A percentile compares a stretch with the other conserved stretches of the same genome.
phyloP scores from a whole-genome alignment of 108 stramenopile genomes.

The Nitzschia sp. region DNA sequence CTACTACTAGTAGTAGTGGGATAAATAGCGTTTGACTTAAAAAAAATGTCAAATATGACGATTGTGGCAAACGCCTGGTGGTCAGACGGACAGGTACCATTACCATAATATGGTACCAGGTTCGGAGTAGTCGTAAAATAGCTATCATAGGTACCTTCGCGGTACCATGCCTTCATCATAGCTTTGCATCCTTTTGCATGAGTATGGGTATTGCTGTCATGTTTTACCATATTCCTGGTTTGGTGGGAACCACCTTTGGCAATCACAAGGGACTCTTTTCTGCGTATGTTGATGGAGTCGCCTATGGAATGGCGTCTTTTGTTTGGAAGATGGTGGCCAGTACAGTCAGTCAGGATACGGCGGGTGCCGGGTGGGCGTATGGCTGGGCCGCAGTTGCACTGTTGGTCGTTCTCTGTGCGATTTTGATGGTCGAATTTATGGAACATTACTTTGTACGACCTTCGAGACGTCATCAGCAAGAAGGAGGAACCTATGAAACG shows the following conservation, averaged over 20 bases:
- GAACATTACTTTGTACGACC: conserved; percentile 73
- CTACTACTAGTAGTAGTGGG: too few relatives aligned
- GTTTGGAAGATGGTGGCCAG: conserved; percentile 73
- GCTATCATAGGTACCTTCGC: conserved; percentile 55
- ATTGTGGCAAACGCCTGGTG: too few relatives aligned
- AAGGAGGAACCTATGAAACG: conserved; percentile 52
- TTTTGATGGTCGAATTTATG: conserved; percentile 81
- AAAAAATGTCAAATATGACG: too few relatives aligned
- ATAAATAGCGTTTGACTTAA: too few relatives aligned
- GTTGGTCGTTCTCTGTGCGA: conserved; percentile 63
- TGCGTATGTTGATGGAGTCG: conserved; percentile 79
- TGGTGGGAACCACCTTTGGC: conserved; percentile 76
- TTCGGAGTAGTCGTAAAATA: too few relatives aligned
- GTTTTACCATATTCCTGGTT: conserved; percentile 76
- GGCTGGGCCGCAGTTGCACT: conserved; percentile 85
- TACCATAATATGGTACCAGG: too few relatives aligned
- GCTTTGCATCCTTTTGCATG: conserved; percentile 50
- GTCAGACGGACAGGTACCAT: too few relatives aligned
- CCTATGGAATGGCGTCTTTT: conserved; percentile 58
- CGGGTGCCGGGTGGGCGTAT: conserved; percentile 78
- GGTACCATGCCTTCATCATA: conserved; percentile 63
- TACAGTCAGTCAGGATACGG: conserved; percentile 53
- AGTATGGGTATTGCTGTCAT: conserved; percentile 77
- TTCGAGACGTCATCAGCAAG: conserved; percentile 3
- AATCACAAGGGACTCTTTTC: conserved; percentile 70